phyloP scores from a whole-genome alignment of 2,329 filamentous ascomycete genomes.

The Emergomyces pasteurianus region DNA sequence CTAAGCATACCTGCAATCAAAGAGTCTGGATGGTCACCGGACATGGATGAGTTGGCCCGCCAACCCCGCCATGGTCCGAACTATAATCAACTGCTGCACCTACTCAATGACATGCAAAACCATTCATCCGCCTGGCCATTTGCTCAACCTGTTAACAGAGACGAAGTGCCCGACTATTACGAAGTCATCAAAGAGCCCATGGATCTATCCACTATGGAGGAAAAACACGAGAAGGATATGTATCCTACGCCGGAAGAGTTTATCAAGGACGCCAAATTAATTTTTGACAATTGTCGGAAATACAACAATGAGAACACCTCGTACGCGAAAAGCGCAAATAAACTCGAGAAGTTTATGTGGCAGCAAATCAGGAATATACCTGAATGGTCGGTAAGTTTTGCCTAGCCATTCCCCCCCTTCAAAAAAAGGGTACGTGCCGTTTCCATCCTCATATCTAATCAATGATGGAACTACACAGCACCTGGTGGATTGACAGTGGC shows the following conservation, averaged over 20 bases:
- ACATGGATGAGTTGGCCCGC: slow-evolving; percentile 94
- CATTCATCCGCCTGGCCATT: slow-evolving; percentile 92
- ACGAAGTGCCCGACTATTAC: slow-evolving; percentile 98
- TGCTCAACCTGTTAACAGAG: slow-evolving; percentile 80
- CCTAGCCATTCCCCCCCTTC: not conserved
- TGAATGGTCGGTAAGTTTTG: slow-evolving; percentile 61
- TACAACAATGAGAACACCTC: slow-evolving; percentile 95
- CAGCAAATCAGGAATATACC: slow-evolving; percentile 80
- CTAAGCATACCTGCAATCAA: slow-evolving; percentile 79
- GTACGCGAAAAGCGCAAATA: slow-evolving; percentile 90
- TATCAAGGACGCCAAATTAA: slow-evolving; percentile 71
- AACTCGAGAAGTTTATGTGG: slow-evolving; percentile 93
- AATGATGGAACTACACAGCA: slow-evolving; percentile 19
- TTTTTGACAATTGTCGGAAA: slow-evolving; percentile 88
- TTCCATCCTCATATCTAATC: slow-evolving; percentile 5
- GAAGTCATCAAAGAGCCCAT: slow-evolving; percentile 97
- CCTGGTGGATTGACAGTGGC: slow-evolving; percentile 24
- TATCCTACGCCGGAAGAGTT: slow-evolving; percentile 91
- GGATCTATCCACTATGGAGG: slow-evolving; percentile 93
- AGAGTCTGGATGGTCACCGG: slow-evolving; percentile 85
- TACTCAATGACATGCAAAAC: slow-evolving; percentile 92
- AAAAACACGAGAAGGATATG: slow-evolving; percentile 83
- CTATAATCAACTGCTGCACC: slow-evolving; percentile 83
- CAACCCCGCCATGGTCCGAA: slow-evolving; percentile 93
- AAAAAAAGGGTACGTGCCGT: not conserved